These are phyloP conservation scores for Crithidia bombi DNA, from an alignment of 208 protist species.

Conservation along the genomic window DNA sequence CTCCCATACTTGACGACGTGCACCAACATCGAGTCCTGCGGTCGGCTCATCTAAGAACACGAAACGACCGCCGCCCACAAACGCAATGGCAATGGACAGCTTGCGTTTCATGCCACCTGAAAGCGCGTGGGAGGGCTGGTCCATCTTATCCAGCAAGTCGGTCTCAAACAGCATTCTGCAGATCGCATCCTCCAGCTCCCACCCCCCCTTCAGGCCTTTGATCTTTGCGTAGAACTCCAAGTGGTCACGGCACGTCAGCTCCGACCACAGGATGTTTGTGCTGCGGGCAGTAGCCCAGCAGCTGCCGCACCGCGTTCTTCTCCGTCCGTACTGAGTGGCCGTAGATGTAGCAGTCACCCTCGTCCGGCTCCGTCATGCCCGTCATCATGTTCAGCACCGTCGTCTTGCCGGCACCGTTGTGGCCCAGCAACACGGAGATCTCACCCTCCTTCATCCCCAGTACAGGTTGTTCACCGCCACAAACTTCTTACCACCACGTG, in stretches of 20 bases:
- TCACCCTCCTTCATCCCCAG: constrained; percentile 64
- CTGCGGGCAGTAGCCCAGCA: constrained; percentile 75
- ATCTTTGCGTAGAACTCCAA: constrained; percentile 87
- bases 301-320: constrained; percentile 50
- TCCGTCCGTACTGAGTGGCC: constrained; percentile 60
- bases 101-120: constrained; percentile 90
- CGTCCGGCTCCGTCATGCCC: constrained; percentile 60
- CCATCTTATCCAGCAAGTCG: constrained; percentile 65
- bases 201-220: constrained; percentile 79
- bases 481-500: constrained; percentile 42
- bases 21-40: constrained; percentile 83
- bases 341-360: constrained; percentile 75
- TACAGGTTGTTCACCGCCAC: constrained; percentile 82
- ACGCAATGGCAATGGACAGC: constrained; percentile 83
- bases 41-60: constrained; percentile 92
- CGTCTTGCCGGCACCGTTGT: constrained; percentile 89
- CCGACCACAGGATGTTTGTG: constrained; percentile 59
- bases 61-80: constrained; percentile 74
- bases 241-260: constrained; percentile 90
- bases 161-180: constrained; percentile 50
- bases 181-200: constrained; percentile 39
- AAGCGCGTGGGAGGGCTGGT: not conserved
- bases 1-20: constrained; percentile 82
- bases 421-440: constrained; percentile 80
- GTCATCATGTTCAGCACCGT: constrained; percentile 82